Evolutionary conservation across 345 rosid genomes (phyloP).

Genomic region (Citrus hindsii): DNA sequence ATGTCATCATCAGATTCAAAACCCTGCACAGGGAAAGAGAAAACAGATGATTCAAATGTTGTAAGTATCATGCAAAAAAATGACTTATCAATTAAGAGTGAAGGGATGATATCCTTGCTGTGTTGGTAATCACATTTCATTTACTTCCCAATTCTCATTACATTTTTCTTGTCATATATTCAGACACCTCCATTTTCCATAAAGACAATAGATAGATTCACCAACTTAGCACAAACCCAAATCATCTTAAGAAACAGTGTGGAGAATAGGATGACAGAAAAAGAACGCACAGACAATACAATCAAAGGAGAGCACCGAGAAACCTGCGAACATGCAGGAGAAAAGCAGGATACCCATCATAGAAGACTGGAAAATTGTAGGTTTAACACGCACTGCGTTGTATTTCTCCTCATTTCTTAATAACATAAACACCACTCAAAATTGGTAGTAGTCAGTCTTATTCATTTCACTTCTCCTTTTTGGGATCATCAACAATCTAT

Average conservation of each 20-base stretch:
- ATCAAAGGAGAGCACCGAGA: not conserved
- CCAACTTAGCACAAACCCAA: not conserved
- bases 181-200: not conserved
- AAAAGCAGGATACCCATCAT: not conserved
- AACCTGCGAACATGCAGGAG: not conserved
- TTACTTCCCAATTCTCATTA: not conserved
- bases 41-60: conserved; percentile 3
- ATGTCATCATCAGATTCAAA: conserved; percentile 40
- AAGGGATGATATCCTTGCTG: not conserved
- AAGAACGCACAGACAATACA: not conserved
- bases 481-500: not conserved
- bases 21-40: conserved; percentile 21
- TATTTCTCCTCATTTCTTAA: not conserved
- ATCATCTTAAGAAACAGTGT: not conserved
- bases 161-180: not conserved
- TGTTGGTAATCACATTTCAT: not conserved
- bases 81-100: not conserved
- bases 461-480: not conserved
- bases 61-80: conserved; percentile 4
- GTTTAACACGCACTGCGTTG: not conserved
- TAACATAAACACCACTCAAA: not conserved
- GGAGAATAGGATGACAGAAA: not conserved
- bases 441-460: not conserved
- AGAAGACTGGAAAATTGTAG: not conserved
- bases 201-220: not conserved